Evolutionary conservation across 2,329 filamentous ascomycete species (phyloP), one percentile per base, ranked within the genome.

Genomic region (Ophiocordyceps polyrhachis-furcata): DNA sequence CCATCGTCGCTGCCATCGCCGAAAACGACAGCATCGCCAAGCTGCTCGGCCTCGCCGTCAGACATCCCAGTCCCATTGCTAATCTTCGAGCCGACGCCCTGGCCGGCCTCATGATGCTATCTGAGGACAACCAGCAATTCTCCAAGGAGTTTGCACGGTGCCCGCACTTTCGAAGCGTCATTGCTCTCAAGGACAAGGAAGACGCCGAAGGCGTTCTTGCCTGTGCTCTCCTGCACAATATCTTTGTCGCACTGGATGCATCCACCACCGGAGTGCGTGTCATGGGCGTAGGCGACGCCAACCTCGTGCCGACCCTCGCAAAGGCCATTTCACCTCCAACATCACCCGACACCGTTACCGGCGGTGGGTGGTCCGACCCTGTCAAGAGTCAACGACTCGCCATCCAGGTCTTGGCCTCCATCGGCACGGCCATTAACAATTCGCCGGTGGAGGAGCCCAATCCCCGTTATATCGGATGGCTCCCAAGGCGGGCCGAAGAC

Each of bases 391-490:
- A 72, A 44, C 65, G 72, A 52, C 57, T 76, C 15, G 74, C 74
- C 3, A 60, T 82, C 0, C 75, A 81, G 56, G 72, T 77, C 15
- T 62, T 80, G 0, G 77, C 76, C 4, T 76, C 76, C 7, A 80
- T 82, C 42, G 76, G 75, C 40, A 79, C 75, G 3, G 67, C 64
- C 41, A 61, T 81, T 9, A 20, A 3, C 13, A 70, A 73, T 52
- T 63, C 68, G 31, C 67, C 69, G 6, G 55, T 73, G 40, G 66
- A 68, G 47, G 65, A 44, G 9, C 46, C 45, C 5, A 48, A 44
- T 1, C 29, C 47, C 29, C 47, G 45, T n/a, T n/a, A 19, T 47
- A 50, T 15, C 65, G 60, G 60, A 45, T 61, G 58, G 15, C 56
- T 61, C 28, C 60, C 64, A 44, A 63, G 63, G 21, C 61, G 63